Evolutionary conservation across 495 filamentous ascomycete species (phyloP).

Genomic region (Aspergillus funiculosus): DNA sequence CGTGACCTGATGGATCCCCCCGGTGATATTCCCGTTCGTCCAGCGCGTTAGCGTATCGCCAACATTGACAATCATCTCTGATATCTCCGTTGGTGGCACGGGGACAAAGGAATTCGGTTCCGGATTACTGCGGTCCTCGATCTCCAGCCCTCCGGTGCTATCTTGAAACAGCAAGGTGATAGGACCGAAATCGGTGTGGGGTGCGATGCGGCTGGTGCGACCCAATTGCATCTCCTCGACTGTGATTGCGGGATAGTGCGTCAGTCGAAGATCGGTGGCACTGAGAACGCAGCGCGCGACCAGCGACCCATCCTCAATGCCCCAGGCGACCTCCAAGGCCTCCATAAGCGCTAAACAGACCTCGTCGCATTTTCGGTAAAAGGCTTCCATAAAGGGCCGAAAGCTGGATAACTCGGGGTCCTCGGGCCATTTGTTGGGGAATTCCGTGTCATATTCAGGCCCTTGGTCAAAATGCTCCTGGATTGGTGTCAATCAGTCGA

Average conservation of each 20-base stretch:
- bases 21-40: constrained; percentile 34
- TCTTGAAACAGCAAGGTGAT: constrained; percentile 40
- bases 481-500: too few species aligned
- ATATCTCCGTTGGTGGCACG: neutral
- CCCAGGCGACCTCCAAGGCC: neutral
- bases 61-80: constrained; percentile 41
- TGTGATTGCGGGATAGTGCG: constrained; percentile 6
- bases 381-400: constrained; percentile 22
- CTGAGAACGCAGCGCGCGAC: neutral
- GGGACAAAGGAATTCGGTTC: neutral
- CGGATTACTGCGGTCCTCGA: constrained; percentile 20
- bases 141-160: constrained; percentile 29
- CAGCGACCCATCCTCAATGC: neutral
- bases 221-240: constrained; percentile 7
- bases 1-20: constrained; percentile 41
- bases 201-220: constrained; percentile 15
- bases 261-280: constrained; percentile 8
- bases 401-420: constrained; percentile 23
- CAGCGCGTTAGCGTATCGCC: constrained; percentile 15
- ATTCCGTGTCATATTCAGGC: constrained; percentile 17
- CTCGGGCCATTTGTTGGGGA: constrained; percentile 27
- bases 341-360: neutral
- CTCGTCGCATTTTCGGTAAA: neutral
- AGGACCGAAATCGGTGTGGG: constrained; percentile 36
- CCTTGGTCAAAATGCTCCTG: constrained; percentile 31